Conservation (phyloP, 805 yeast species). For the Hanseniaspora osmophila region DNA sequence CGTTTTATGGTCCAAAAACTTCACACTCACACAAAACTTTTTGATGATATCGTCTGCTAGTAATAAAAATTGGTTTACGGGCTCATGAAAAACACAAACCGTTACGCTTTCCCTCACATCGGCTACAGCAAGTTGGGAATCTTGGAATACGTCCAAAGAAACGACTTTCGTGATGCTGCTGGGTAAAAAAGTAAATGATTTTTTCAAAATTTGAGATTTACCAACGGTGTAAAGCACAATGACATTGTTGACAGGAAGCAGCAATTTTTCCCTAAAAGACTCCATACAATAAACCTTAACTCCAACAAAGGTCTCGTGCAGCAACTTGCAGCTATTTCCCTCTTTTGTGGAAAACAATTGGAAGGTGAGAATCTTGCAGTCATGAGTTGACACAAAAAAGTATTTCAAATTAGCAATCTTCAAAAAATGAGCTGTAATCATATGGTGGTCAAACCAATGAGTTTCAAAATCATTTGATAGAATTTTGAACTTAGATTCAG, state of each 20-base stretch:
- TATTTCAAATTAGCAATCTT: constrained; percentile 18
- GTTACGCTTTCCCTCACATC: constrained; percentile 59
- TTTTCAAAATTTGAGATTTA: constrained; percentile 59
- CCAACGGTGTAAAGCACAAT: constrained; percentile 64
- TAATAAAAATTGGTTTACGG: constrained; percentile 37
- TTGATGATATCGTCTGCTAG: constrained; percentile 57
- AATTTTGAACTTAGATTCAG: background rate
- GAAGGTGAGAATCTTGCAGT: constrained; percentile 10
- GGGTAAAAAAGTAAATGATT: constrained; percentile 34
- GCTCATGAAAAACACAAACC: constrained; percentile 37
- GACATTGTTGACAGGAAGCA: constrained; percentile 41
- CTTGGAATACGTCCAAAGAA: constrained; percentile 35
- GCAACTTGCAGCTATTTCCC: constrained; percentile 26
- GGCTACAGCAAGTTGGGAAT: constrained; percentile 49
- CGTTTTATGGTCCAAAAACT: constrained; percentile 59
- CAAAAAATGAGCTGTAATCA: constrained; percentile 3
- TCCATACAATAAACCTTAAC: constrained; percentile 33
- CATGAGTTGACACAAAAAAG: constrained; percentile 33
- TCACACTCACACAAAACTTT: constrained; percentile 49
- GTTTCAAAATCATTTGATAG: background rate
- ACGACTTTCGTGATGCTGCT: constrained; percentile 35
- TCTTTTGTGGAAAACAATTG: constrained; percentile 13
- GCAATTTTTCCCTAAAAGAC: constrained; percentile 43
- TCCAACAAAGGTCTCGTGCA: constrained; percentile 50
- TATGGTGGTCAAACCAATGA: background rate